phyloP scores from a whole-genome alignment of 1,139 yeast species.

The Spathaspora sp. region DNA sequence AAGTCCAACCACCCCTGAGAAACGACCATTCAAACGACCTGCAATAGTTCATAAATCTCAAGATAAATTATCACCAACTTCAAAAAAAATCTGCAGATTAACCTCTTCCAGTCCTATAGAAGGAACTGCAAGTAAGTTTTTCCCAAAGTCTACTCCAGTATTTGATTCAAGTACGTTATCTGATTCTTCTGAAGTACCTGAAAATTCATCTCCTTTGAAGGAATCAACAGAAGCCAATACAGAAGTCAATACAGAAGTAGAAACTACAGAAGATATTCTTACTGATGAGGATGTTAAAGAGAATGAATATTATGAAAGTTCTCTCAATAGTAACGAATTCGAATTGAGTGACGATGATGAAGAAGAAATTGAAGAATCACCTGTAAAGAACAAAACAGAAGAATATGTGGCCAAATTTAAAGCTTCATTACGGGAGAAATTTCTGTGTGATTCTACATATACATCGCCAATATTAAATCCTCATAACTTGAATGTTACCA shows the following conservation, averaged over 20 bases:
- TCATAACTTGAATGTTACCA: conserved; percentile 4
- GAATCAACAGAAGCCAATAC: no score
- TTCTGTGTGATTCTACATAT: conserved; percentile 7
- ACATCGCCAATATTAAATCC: conserved; percentile 2
- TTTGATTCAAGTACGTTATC: conserved; percentile 27
- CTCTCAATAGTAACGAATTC: background rate
- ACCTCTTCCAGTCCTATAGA: conserved; percentile 4
- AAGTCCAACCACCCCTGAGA: conserved; percentile 6
- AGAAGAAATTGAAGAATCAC: conserved; percentile 46
- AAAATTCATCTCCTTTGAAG: conserved; percentile 29
- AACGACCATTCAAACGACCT: conserved; percentile 7
- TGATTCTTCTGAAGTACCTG: conserved; percentile 40
- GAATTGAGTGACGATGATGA: conserved; percentile 24
- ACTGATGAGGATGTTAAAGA: conserved; percentile 22
- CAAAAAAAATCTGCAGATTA: conserved; percentile 11
- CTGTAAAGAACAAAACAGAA: conserved; percentile 18
- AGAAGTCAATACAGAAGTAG: background rate
- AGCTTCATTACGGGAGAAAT: conserved; percentile 9
- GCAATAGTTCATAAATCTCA: conserved; percentile 1
- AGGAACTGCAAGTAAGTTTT: conserved; percentile 14
- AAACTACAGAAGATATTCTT: conserved; percentile 15
- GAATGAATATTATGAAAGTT: conserved; percentile 9
- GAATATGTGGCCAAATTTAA: conserved; percentile 3
- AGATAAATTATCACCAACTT: conserved; percentile 13
- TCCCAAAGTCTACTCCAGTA: conserved; percentile 9